phyloP scores from a whole-genome alignment of 2,329 filamentous ascomycete genomes.

The Mycogone perniciosa region DNA sequence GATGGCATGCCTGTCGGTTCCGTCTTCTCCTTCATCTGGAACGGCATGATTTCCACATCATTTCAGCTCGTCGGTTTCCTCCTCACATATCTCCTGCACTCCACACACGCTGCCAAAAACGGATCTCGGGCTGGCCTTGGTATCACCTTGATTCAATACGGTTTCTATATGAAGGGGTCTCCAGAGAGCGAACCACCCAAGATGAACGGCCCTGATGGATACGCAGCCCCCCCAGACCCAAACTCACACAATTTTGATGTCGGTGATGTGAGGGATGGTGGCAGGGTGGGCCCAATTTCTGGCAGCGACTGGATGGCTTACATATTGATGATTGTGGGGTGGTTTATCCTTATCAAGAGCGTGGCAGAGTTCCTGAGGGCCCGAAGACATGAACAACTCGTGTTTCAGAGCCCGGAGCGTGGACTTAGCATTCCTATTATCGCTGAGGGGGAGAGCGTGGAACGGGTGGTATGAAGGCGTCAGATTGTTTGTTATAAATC shows the following conservation, averaged over 20 bases:
- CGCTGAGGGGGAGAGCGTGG: constrained; percentile 73
- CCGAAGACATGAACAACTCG: constrained; percentile 83
- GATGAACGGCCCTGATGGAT: constrained; percentile 49
- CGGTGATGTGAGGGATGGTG: constrained; percentile 50
- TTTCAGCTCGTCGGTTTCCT: constrained; percentile 97
- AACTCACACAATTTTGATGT: constrained; percentile 88
- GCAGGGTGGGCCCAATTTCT: constrained; percentile 51
- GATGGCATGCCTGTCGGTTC: constrained; percentile 91
- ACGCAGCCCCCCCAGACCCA: constrained; percentile 71
- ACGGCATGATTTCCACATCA: constrained; percentile 93
- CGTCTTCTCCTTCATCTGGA: constrained; percentile 83
- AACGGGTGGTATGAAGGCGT: constrained; percentile 59
- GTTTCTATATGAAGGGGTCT: constrained; percentile 83
- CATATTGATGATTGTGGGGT: constrained; percentile 90
- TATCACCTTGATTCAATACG: constrained; percentile 92
- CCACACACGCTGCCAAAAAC: constrained; percentile 96
- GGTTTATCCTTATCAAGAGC: constrained; percentile 95
- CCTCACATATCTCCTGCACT: constrained; percentile 95
- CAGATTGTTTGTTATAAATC: constrained; percentile 2
- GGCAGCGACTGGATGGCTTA: constrained; percentile 88
- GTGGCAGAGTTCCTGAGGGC: constrained; percentile 85
- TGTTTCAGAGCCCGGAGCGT: constrained; percentile 86
- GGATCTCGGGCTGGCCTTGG: constrained; percentile 90
- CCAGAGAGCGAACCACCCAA: constrained; percentile 37
- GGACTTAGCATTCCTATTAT: constrained; percentile 81